Conservation (phyloP, 176 grass and related monocot species). For the Oropetium thomaeum region DNA sequence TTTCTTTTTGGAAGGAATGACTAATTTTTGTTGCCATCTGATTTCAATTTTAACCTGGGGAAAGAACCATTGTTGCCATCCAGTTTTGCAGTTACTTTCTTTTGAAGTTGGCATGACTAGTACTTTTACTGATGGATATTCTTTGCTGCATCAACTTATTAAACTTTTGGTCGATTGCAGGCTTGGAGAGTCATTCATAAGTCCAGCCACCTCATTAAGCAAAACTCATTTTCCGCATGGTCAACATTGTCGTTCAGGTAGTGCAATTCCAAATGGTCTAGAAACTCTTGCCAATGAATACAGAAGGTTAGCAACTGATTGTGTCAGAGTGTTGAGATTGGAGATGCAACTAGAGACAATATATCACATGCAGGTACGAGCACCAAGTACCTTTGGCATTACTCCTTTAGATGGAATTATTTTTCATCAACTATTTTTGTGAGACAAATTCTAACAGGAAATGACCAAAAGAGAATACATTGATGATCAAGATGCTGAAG, state of each 20-base stretch:
- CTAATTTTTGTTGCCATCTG: not conserved
- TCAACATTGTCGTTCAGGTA: constrained; percentile 54
- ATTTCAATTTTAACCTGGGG: not conserved
- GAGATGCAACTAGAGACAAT: constrained; percentile 96
- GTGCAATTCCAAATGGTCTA: constrained; percentile 77
- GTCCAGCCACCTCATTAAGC: constrained; percentile 33
- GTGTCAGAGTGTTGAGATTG: constrained; percentile 84
- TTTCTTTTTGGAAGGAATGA: not conserved
- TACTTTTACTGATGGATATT: not conserved
- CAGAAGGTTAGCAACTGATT: constrained; percentile 83
- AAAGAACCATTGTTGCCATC: constrained; percentile 16
- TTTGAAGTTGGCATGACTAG: constrained; percentile 21
- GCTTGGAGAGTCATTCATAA: constrained; percentile 76
- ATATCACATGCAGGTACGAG: constrained; percentile 88
- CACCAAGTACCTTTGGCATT: constrained; percentile 16
- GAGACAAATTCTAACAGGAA: constrained; percentile 55
- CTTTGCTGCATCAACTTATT: not conserved
- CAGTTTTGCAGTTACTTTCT: not conserved
- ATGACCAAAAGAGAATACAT: constrained; percentile 90
- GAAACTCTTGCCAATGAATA: constrained; percentile 80
- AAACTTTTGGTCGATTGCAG: constrained; percentile 41
- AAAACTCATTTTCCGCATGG: constrained; percentile 39
- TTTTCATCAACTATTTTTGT: constrained; percentile 19
- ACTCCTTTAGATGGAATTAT: constrained; percentile 34
- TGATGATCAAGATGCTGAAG: constrained; percentile 99